Conservation (phyloP, 495 filamentous ascomycete species). For the Daldinia loculata region DNA sequence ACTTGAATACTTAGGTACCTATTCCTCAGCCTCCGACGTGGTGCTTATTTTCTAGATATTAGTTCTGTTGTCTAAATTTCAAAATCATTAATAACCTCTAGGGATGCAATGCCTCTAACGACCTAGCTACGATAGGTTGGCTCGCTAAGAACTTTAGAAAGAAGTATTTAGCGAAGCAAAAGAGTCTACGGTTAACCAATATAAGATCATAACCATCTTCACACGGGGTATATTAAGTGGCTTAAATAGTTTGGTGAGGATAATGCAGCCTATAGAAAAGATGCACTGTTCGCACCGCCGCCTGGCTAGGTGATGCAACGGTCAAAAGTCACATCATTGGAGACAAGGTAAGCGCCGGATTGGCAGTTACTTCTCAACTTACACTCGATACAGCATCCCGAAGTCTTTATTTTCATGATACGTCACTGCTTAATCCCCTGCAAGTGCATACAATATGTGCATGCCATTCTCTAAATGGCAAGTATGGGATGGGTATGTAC, state of each 20-base stretch:
- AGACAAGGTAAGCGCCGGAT: slow-evolving; percentile 13
- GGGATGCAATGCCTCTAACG: neutral
- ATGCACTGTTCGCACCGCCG: slow-evolving; percentile 9
- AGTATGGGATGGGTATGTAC: slow-evolving; percentile 1
- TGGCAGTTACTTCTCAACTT: neutral
- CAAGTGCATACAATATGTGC: slow-evolving; percentile 6
- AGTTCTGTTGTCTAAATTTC: neutral
- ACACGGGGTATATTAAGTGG: slow-evolving; percentile 34
- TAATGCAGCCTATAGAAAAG: slow-evolving; percentile 3
- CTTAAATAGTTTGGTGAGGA: slow-evolving; percentile 22
- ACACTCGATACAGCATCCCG: neutral
- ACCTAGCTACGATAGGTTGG: neutral
- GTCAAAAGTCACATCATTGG: slow-evolving; percentile 19
- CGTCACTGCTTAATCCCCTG: neutral
- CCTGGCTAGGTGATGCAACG: neutral
- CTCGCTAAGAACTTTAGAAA: neutral
- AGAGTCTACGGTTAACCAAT: neutral
- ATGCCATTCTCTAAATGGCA: neutral
- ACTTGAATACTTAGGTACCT: neutral
- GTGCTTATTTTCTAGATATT: neutral
- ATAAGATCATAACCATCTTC: slow-evolving; percentile 19
- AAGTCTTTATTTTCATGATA: neutral
- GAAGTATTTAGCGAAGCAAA: neutral
- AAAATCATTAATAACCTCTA: neutral
- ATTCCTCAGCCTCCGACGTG: neutral